Base-by-base conservation (phyloP, 2,329 filamentous ascomycete genomes). In the Fusarium cicatricum region DNA sequence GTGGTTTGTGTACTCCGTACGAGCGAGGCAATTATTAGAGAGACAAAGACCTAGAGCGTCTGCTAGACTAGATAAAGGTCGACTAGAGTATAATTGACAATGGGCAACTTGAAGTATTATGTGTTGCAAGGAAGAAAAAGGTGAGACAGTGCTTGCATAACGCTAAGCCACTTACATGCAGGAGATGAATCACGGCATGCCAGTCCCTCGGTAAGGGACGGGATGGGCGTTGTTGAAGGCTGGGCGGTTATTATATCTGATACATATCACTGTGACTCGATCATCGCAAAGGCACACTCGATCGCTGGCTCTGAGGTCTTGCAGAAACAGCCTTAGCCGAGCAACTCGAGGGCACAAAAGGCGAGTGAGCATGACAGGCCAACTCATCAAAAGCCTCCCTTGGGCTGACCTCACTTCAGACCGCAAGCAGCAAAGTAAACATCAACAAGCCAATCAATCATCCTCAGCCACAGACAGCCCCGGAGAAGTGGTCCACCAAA, bases 371-470 rank as follows among this genome's bases (percentile, higher is more conserved):
- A 56, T 16, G 46, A 47, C 43, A 19, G 40, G 49, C 33, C 48
- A 16, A 38, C 33, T 59, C 61, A 49, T 37, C 15, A 34, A 50
- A 44, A 47, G 51, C 49, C 59, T 58, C 42, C n/a, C 33, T 14
- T 7, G 29, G n/a, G 37, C 39, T 52, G 52, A 58, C 61, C 47
- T 55, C 33, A 62, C 47, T 34, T 15, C 49, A 15, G 31, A 29
- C 41, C 38, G 17, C 29, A 50, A 29, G 21, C 42, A 17, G 37
- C n/a, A 16, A 34, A 16, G 48, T 59, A 58, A 62, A 62, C 48
- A 62, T 62, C 46, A 59, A 58, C 48, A 62, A 58, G 49, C 52
- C 21, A 49, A 44, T 31, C 29, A 32, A 48, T 39, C 55, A 59
- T 41, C 39, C 16, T 17, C 38, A 60, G 45, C 51, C 55, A 48